Evolutionary conservation across 805 yeast genomes (phyloP).

Genomic region (Metschnikowia bowlesiae): DNA sequence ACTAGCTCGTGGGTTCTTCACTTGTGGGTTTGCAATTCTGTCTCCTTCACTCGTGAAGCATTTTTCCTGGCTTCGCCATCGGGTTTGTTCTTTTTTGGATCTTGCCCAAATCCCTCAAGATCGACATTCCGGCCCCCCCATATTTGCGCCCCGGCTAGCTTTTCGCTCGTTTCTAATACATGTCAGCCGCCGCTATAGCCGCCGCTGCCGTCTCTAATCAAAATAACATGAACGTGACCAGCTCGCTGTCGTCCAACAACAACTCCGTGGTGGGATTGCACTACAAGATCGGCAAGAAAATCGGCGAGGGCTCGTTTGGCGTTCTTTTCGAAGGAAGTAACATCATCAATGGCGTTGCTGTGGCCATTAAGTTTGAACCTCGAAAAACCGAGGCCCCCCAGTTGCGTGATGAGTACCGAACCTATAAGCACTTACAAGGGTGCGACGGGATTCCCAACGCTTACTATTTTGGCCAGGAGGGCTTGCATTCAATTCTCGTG

Average conservation of each 20-base stretch:
- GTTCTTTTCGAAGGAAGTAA: constrained; percentile 80
- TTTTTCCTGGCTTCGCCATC: too few species aligned
- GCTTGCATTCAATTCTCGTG: constrained; percentile 70
- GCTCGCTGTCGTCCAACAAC: constrained; percentile 23
- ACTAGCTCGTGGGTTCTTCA: too few species aligned
- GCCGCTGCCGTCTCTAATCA: constrained; percentile 33
- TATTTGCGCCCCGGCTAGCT: not conserved
- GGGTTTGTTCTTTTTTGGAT: too few species aligned
- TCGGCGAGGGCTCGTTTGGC: constrained; percentile 87
- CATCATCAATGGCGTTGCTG: constrained; percentile 58
- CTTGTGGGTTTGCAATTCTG: too few species aligned
- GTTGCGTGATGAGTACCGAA: constrained; percentile 73
- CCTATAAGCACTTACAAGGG: constrained; percentile 67
- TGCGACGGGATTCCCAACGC: constrained; percentile 77
- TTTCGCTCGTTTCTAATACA: not conserved
- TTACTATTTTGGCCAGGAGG: constrained; percentile 82
- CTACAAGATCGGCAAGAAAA: constrained; percentile 76
- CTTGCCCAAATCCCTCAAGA: not conserved
- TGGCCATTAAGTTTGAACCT: constrained; percentile 79
- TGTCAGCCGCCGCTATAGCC: constrained; percentile 38
- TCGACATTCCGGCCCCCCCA: not conserved
- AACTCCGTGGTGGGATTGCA: constrained; percentile 56
- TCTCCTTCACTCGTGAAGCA: too few species aligned
- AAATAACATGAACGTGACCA: constrained; percentile 16
- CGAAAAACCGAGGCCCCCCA: constrained; percentile 82